Conservation (phyloP, 306 rosid species). For the Cicer chorassanicum region DNA sequence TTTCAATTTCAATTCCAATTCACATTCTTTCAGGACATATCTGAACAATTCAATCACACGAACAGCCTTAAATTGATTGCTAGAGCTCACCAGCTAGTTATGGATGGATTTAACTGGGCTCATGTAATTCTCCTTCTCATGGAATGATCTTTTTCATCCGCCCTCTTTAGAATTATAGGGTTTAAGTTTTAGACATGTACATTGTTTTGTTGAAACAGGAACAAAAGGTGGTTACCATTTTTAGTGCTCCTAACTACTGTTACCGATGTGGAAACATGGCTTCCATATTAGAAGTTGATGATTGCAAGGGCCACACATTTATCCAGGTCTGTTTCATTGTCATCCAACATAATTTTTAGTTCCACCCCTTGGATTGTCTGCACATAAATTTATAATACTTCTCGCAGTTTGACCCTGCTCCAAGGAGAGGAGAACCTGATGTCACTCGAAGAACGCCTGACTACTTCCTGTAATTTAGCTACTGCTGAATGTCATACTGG, state of each 20-base stretch:
- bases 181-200: conserved; percentile 28
- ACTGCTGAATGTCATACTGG: conserved; percentile 45
- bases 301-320: conserved; percentile 92
- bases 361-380: conserved; percentile 20
- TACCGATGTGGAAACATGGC: conserved; percentile 99
- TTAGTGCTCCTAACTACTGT: conserved; percentile 98
- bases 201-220: conserved; percentile 72
- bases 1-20: conserved; percentile 33
- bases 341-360: conserved; percentile 26
- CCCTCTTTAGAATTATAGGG: conserved; percentile 33
- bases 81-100: conserved; percentile 98
- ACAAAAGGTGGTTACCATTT: conserved; percentile 98
- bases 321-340: conserved; percentile 73
- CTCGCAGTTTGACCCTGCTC: conserved; percentile 98
- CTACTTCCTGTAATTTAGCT: conserved; percentile 78
- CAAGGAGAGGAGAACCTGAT: conserved; percentile 99
- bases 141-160: conserved; percentile 27
- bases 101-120: conserved; percentile 99
- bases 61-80: conserved; percentile 97
- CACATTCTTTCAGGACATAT: conserved; percentile 79
- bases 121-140: conserved; percentile 66
- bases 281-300: conserved; percentile 97
- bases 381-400: conserved; percentile 39
- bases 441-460: conserved; percentile 99
- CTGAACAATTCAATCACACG: conserved; percentile 95